Conservation (phyloP, 768 basidiomycete species). For the Mycena olivaceomarginata region DNA sequence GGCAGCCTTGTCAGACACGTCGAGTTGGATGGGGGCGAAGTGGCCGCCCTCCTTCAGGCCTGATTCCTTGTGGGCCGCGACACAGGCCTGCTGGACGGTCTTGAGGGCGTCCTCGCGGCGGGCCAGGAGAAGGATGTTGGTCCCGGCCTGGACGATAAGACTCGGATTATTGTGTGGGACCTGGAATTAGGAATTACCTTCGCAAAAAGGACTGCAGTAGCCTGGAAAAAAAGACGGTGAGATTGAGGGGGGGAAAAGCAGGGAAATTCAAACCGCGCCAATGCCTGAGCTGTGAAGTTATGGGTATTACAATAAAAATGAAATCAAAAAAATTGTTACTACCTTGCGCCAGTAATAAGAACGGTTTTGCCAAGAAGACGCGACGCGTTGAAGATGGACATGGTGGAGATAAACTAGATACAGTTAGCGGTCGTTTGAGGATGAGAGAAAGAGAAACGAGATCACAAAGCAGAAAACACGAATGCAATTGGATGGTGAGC, state of each 20-base stretch:
- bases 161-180: neutral
- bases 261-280: constrained; percentile 79
- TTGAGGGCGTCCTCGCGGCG: constrained; percentile 85
- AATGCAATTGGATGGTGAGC: no score
- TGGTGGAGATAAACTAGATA: constrained; percentile 47
- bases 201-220: constrained; percentile 92
- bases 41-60: constrained; percentile 86
- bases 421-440: neutral
- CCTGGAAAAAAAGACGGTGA: constrained; percentile 63
- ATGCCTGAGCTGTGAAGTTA: constrained; percentile 80
- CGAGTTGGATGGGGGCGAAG: constrained; percentile 83
- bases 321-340: no score
- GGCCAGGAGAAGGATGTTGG: constrained; percentile 91
- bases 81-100: constrained; percentile 80
- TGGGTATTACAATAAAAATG: no score
- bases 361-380: constrained; percentile 91
- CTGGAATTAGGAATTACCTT: constrained; percentile 68
- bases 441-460: no score
- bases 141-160: constrained; percentile 77
- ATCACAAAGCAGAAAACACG: no score
- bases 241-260: neutral
- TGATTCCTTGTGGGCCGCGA: constrained; percentile 82
- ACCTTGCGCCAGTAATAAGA: constrained; percentile 86
- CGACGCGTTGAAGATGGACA: constrained; percentile 90
- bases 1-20: constrained; percentile 87